A percentile compares a stretch with the other conserved stretches of the same genome.
Conservation (phyloP, 2,329 filamentous ascomycete genomes). For the Penicillium janthinellum region DNA sequence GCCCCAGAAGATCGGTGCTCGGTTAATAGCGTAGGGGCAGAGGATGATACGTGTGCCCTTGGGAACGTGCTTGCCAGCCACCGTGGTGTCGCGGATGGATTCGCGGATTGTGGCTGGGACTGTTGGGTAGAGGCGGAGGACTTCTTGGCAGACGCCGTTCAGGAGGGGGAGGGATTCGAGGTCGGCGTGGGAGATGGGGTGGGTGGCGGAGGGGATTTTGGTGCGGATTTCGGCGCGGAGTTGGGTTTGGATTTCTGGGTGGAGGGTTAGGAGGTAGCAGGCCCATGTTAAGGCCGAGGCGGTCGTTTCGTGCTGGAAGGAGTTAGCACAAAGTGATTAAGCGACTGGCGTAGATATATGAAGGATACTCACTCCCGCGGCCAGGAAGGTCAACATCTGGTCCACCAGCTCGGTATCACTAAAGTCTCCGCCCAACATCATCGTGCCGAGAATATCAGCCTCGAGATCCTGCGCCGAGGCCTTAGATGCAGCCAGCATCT, state of each 20-base stretch:
- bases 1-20: constrained; percentile 71
- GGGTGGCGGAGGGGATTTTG: constrained; percentile 45
- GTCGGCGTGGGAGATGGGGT: constrained; percentile 31
- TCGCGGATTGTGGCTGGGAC: constrained; percentile 45
- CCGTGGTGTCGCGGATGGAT: constrained; percentile 49
- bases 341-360: too few relatives aligned
- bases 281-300: constrained; percentile 58
- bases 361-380: constrained; percentile 36
- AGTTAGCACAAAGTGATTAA: constrained; percentile 10
- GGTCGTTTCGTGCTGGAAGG: constrained; percentile 56
- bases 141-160: constrained; percentile 75
- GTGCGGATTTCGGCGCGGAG: constrained; percentile 55
- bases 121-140: constrained; percentile 54
- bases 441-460: constrained; percentile 42
- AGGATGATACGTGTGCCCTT: constrained; percentile 71
- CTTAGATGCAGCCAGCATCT: constrained; percentile 28
- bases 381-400: constrained; percentile 47
- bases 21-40: constrained; percentile 70
- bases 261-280: constrained; percentile 53
- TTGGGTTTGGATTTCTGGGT: constrained; percentile 52
- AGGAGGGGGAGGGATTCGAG: constrained; percentile 75
- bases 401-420: constrained; percentile 44
- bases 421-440: constrained; percentile 43
- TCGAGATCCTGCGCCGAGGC: constrained; percentile 43
- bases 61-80: constrained; percentile 67